Evolutionary conservation across 768 basidiomycete species (phyloP).

Genomic region (Rhodotorula diobovata): DNA sequence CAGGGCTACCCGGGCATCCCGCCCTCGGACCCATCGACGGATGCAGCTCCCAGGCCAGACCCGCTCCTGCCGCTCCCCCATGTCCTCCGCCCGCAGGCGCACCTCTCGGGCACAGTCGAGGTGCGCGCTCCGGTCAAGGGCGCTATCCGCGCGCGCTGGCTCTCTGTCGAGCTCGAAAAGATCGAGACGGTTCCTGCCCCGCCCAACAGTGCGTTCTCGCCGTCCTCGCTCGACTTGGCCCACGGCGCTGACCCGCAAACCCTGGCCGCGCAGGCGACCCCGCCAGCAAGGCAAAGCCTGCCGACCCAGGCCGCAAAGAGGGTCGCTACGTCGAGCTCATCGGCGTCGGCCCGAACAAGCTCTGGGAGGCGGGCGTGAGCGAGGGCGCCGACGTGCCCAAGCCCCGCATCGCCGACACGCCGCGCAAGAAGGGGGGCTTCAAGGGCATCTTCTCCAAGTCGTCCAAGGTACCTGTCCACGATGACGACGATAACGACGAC

Average conservation of each 20-base stretch:
- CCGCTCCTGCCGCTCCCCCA: constrained; percentile 31
- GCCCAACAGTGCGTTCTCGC: constrained; percentile 39
- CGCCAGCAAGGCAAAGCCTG: not conserved
- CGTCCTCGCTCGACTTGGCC: too few relatives aligned
- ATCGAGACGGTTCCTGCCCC: constrained; percentile 65
- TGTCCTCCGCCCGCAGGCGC: constrained; percentile 25
- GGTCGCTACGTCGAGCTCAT: constrained; percentile 65
- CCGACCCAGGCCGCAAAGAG: not conserved
- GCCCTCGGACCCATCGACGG: constrained; percentile 37
- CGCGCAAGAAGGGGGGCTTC: constrained; percentile 16
- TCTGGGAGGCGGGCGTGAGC: constrained; percentile 77
- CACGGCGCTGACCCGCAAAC: too few relatives aligned
- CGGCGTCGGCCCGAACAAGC: constrained; percentile 70
- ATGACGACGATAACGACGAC: constrained; percentile 21
- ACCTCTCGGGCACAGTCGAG: constrained; percentile 59
- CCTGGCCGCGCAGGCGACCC: not conserved
- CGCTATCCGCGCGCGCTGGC: constrained; percentile 85
- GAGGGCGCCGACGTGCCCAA: not conserved
- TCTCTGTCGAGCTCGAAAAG: constrained; percentile 84
- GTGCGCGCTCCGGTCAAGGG: constrained; percentile 62
- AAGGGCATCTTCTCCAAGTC: not conserved
- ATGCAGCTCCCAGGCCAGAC: constrained; percentile 5
- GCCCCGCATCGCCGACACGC: not conserved
- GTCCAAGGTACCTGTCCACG: not conserved
- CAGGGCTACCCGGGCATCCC: constrained; percentile 76